phyloP scores from a whole-genome alignment of 176 grass and related monocot species.

The Eragrostis curvula region DNA sequence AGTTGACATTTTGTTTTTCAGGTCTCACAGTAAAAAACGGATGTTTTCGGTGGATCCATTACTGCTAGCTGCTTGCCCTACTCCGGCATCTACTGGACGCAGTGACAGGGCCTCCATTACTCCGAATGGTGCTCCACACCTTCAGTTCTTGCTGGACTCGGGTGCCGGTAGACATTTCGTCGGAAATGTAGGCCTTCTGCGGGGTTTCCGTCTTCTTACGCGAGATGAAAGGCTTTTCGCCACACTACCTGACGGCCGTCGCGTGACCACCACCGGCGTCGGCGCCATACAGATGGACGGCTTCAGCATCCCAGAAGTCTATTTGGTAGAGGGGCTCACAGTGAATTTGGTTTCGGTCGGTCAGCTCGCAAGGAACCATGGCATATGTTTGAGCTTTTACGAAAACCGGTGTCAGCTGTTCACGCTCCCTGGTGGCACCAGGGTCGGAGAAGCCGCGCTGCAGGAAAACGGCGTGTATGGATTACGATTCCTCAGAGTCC shows the following conservation, averaged over 20 bases:
- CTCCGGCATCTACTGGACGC: too few species aligned
- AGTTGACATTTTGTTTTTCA: too few species aligned
- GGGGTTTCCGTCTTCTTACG: neutral
- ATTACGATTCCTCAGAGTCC: neutral
- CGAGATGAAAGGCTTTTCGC: neutral
- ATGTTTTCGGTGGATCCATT: neutral
- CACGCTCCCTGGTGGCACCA: neutral
- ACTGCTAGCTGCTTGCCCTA: too few species aligned
- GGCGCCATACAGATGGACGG: neutral
- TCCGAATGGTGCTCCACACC: too few species aligned
- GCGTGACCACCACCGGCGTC: neutral
- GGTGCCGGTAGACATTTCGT: neutral
- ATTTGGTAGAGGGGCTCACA: neutral
- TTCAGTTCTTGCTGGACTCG: neutral
- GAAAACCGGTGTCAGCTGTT: neutral
- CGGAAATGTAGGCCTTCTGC: neutral
- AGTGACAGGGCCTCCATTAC: too few species aligned
- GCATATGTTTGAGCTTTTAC: neutral
- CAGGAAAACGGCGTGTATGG: neutral
- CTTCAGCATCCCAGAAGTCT: neutral
- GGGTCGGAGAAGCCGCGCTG: neutral
- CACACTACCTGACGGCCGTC: neutral
- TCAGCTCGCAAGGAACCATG: neutral
- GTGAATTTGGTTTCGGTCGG: neutral
- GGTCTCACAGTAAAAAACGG: too few species aligned